phyloP scores from a whole-genome alignment of 2,329 filamentous ascomycete genomes.

The Colletotrichum ledebouriae region DNA sequence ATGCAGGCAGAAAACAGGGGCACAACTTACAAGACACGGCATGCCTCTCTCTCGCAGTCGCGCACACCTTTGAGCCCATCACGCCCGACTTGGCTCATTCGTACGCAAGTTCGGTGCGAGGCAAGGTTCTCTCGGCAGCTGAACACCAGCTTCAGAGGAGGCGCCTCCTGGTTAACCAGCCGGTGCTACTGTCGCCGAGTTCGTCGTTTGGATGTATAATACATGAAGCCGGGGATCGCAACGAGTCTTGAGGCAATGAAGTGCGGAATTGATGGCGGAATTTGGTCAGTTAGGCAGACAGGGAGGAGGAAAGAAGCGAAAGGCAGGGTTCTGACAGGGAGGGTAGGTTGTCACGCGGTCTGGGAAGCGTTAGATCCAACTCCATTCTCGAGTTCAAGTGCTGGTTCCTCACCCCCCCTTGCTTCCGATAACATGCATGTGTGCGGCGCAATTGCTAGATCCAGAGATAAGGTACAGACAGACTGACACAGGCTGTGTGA shows the following conservation, averaged over 20 bases:
- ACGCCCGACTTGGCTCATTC: conserved; percentile 5
- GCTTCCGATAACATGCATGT: conserved; percentile 10
- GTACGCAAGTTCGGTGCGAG: conserved; percentile 8
- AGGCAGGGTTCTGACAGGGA: conserved; percentile 9
- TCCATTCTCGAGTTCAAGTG: background rate
- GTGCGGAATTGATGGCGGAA: background rate
- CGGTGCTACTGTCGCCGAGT: too few relatives aligned
- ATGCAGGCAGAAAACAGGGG: conserved; percentile 26
- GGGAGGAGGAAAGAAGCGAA: conserved; percentile 1
- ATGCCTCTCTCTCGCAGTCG: conserved; percentile 1
- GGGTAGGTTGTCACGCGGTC: conserved; percentile 28
- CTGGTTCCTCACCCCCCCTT: conserved; percentile 5
- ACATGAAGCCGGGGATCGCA: too few relatives aligned
- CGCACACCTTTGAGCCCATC: background rate
- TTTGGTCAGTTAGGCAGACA: background rate
- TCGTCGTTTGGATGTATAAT: too few relatives aligned
- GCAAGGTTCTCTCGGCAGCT: conserved; percentile 8
- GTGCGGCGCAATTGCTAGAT: conserved; percentile 13
- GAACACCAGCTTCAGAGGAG: background rate
- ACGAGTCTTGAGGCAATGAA: too few relatives aligned
- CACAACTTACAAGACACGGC: conserved; percentile 15
- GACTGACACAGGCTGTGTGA: background rate
- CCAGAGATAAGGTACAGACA: conserved; percentile 32
- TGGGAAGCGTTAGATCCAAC: background rate
- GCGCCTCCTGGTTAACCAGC: background rate